These are phyloP conservation scores for Lactarius sanguifluus DNA, from an alignment of 768 basidiomycete species.

Conservation along the genomic window DNA sequence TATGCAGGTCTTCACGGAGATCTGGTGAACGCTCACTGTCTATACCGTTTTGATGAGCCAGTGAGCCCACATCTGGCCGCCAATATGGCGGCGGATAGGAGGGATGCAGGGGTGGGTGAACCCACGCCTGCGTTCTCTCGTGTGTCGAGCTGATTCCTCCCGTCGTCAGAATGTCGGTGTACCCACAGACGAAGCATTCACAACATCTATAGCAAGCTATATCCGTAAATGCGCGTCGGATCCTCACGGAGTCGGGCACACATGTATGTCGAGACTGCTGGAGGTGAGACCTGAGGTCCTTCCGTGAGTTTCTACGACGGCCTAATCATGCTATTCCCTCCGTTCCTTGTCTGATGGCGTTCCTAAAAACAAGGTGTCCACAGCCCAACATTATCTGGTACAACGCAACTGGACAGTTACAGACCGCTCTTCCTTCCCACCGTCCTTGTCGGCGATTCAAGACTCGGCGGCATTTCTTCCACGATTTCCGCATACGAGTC, in stretches of 20 bases:
- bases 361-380: conserved; percentile 69
- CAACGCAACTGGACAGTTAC: conserved; percentile 82
- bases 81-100: conserved; percentile 42
- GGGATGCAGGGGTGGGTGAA: conserved; percentile 36
- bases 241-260: conserved; percentile 41
- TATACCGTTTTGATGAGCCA: conserved; percentile 84
- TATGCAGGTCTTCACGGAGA: conserved; percentile 44
- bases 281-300: conserved; percentile 58
- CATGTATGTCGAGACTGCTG: conserved; percentile 92
- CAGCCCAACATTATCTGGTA: conserved; percentile 81
- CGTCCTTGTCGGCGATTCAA: conserved; percentile 82
- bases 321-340: conserved; percentile 11
- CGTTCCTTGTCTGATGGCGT: conserved; percentile 15
- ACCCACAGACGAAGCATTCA: conserved; percentile 66
- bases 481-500: conserved; percentile 95
- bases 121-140: not conserved
- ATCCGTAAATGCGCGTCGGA: conserved; percentile 53
- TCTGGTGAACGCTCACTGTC: conserved; percentile 60
- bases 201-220: conserved; percentile 61
- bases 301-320: conserved; percentile 21
- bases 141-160: conserved; percentile 9
- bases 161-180: conserved; percentile 30
- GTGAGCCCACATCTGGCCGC: conserved; percentile 93
- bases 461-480: conserved; percentile 90
- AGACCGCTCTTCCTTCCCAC: conserved; percentile 86